Base-by-base conservation (phyloP, 2,329 filamentous ascomycete genomes). In the Fusarium pseudonygamai region DNA sequence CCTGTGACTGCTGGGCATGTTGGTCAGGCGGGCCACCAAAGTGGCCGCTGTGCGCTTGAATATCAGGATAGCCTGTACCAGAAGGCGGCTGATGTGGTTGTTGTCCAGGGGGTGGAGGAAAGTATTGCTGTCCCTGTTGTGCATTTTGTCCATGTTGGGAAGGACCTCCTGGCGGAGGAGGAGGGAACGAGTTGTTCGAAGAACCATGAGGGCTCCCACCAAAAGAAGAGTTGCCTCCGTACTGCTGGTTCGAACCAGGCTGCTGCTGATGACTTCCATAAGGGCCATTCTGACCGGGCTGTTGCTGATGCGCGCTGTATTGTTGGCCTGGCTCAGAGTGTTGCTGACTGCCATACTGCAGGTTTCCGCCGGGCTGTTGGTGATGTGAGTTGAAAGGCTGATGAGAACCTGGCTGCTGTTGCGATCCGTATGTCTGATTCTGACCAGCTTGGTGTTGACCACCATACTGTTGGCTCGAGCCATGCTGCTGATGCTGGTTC, bases 401-500 rank as follows among this genome's bases (percentile, higher is more conserved):
- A 32, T 67, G 62, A 24, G 53, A 52, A 36, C 62, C 50, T 34
- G 53, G 75, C 16, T 79, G 77, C 37, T 80, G 75, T 43, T 67
- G 71, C 36, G 70, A 60, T 16, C 63, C 58, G 18, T 64, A 69
- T 15, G 42, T 37, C 46, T 70, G 67, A 34, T 30, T 64, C 36
- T 58, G 67, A 32, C 45, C 39, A 20, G 67, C 22, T 47, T 74
- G 70, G 20, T 67, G 67, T 37, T 64, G 66, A 49, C 67, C 60
- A 30, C 61, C 57, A 37, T 69, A 62, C 26, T 53, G 34, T 42
- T 47, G 56, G 56, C 53, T 69, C 14, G 66, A 36, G 20, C 64
- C 59, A 77, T 72, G 58, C 61, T 72, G 74, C 69, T 79, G 75
- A 12, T 79, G 77, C 32, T 80, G 76, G 46, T 60, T 81, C 55